Evolutionary conservation across 768 basidiomycete species (phyloP), one percentile per base, ranked within the genome.

Genomic region (Mycena leptocephala): DNA sequence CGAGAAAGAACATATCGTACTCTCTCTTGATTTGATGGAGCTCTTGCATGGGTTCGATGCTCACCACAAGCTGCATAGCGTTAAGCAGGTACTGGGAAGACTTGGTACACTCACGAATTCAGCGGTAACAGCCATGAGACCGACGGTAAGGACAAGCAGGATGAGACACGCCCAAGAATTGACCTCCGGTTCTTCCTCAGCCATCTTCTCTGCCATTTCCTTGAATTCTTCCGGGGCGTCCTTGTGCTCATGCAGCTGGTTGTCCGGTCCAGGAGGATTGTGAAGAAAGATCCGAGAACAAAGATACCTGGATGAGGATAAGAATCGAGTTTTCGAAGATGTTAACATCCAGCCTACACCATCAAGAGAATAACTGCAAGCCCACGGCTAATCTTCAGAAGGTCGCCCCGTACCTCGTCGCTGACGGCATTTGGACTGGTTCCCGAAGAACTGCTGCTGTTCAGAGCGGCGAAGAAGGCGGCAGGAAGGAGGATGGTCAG

Each of bases 251-350:
- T 79, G 79, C 33, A 90, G 82, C 28, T 84, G 85, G 75, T 90
- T 89, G 26, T 88, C 86, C 0, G 91, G 87, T 4, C 93, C 93
- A 1, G 94, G 94, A 3, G 93, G 93, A 80, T 94, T 90, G 82
- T 93, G 92, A 39, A 94, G 82, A 83, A 90, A 95, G 28, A 95
- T 86, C 18, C 94, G 90, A 20, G 94, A 94, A 72, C 84, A 87
- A 35, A 94, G 80, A 77, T 95, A 95, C 16, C 93, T 93, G 70
- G 39, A 58, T 48, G 3, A 13, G 5, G 18, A 35, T 35, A 0
- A 55, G 39, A 41, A 55, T 53, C 48, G 32, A 32, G 55, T 59
- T 51, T 37, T 69, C 7, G 35, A 20, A 11, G 3, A 35, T 7
- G 30, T 26, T 37, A 63, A n/a, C 14, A 22, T 30, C 5, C 61